Percentiles rank a stretch among this genome's conserved stretches.
These are phyloP conservation scores for Globisporangium perplexum DNA, from an alignment of 352 stramenopile species.

Conservation along the genomic window DNA sequence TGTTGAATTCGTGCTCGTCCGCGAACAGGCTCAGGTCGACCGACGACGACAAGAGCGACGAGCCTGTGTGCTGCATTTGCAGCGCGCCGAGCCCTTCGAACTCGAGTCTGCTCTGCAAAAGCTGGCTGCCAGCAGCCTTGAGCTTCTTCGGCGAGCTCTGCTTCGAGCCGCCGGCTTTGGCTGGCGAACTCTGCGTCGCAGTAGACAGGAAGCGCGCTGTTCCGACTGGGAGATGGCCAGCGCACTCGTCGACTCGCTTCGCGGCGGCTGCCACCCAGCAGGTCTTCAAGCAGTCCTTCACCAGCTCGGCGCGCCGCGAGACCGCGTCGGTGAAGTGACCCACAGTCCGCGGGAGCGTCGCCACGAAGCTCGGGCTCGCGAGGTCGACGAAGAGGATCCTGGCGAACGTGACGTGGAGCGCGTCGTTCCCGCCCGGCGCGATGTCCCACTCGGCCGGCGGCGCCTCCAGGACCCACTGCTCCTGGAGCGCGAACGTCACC, in stretches of 20 bases:
- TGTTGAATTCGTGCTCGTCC: slow-evolving; percentile 36
- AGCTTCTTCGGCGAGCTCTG: slow-evolving; percentile 15
- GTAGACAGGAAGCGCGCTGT: neutral
- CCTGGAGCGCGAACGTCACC: slow-evolving; percentile 82
- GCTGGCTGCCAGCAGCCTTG: slow-evolving; percentile 16
- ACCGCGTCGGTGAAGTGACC: slow-evolving; percentile 86
- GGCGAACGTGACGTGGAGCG: slow-evolving; percentile 35
- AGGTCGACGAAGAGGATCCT: slow-evolving; percentile 85
- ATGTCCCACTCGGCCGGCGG: slow-evolving; percentile 74
- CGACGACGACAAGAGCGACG: slow-evolving; percentile 3
- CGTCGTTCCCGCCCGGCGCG: slow-evolving; percentile 18
- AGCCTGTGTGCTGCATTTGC: neutral
- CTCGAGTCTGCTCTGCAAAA: slow-evolving; percentile 44
- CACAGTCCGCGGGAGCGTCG: slow-evolving; percentile 68
- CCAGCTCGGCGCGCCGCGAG: slow-evolving; percentile 64
- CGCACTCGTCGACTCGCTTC: slow-evolving; percentile 65
- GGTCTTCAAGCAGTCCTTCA: slow-evolving; percentile 81
- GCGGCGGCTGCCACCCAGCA: slow-evolving; percentile 76
- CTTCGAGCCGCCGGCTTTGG: neutral
- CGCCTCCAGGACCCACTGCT: slow-evolving; percentile 81
- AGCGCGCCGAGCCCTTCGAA: slow-evolving; percentile 32
- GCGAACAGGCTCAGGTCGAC: neutral
- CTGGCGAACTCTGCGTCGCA: slow-evolving; percentile 1
- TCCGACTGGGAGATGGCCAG: slow-evolving; percentile 28
- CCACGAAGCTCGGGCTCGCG: slow-evolving; percentile 49